Percentiles rank a stretch among this genome's conserved stretches.
phyloP scores from a whole-genome alignment of 2,329 filamentous ascomycete species.

The Phialophora expanda region DNA sequence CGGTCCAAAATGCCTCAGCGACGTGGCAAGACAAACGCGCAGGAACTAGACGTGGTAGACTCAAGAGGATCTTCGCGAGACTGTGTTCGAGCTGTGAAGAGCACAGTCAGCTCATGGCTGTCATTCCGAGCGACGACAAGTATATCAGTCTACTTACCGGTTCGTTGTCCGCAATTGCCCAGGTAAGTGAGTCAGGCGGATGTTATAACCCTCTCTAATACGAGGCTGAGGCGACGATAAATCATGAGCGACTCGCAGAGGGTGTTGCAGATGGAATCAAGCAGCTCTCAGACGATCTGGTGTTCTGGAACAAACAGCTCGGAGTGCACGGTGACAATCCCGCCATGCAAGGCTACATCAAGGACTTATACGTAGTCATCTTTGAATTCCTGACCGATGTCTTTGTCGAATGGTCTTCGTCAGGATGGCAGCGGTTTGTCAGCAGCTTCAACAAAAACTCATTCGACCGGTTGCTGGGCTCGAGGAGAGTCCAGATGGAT shows the following conservation, averaged over 20 bases:
- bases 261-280: not conserved
- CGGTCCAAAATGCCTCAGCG: not conserved
- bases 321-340: not conserved
- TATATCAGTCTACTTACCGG: conserved; percentile 4
- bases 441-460: conserved; percentile 2
- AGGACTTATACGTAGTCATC: not conserved
- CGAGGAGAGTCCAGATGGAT: not conserved
- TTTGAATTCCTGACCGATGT: conserved; percentile 3
- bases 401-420: not conserved
- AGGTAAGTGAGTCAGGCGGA: not conserved
- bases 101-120: not conserved
- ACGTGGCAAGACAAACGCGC: conserved; percentile 2
- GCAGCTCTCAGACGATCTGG: not conserved
- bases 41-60: not conserved
- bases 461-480: not conserved
- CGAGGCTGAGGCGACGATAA: not conserved
- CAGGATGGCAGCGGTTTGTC: conserved; percentile 2
- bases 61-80: not conserved
- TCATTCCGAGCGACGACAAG: not conserved
- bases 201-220: not conserved
- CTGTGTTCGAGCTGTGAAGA: not conserved
- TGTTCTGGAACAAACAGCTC: not conserved
- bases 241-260: not conserved
- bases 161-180: conserved; percentile 1
- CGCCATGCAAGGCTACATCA: not conserved